Conservation (phyloP, 2,329 filamentous ascomycete genomes). For the Endocalyx cinctus region DNA sequence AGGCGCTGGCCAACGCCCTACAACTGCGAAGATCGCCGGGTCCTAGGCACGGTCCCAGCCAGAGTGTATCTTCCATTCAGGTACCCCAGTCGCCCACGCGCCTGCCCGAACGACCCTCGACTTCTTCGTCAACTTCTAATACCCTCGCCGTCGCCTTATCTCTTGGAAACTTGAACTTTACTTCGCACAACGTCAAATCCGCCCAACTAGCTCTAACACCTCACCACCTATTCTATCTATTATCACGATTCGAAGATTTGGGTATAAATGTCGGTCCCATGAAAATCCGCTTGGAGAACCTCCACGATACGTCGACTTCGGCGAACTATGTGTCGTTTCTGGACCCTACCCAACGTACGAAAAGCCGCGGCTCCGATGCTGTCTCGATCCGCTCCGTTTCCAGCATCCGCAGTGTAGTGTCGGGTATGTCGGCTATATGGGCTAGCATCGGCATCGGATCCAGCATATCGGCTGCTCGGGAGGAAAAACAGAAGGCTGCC, state of each 20-base stretch:
- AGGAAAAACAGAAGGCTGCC: constrained; percentile 83
- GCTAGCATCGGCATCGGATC: constrained; percentile 79
- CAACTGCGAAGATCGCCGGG: constrained; percentile 73
- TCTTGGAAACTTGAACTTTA: constrained; percentile 77
- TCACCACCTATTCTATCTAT: constrained; percentile 93
- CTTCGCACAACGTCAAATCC: constrained; percentile 80
- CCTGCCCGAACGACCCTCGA: constrained; percentile 57
- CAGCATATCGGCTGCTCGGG: constrained; percentile 74
- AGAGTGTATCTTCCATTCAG: constrained; percentile 57
- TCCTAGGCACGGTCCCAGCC: constrained; percentile 64
- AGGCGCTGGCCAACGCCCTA: constrained; percentile 90
- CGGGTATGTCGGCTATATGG: constrained; percentile 92
- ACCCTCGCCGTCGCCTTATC: constrained; percentile 82
- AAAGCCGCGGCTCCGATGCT: constrained; percentile 74
- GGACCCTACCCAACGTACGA: constrained; percentile 74
- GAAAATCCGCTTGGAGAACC: constrained; percentile 92
- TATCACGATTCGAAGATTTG: constrained; percentile 92
- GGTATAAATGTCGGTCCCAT: constrained; percentile 88
- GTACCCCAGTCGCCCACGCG: constrained; percentile 50
- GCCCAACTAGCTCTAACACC: constrained; percentile 89
- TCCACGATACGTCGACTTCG: constrained; percentile 80
- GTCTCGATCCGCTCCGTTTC: constrained; percentile 94
- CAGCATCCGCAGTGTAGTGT: constrained; percentile 95
- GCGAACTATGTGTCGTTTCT: constrained; percentile 96
- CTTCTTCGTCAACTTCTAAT: constrained; percentile 65